These are phyloP conservation scores for Globisporangium emineosum DNA, from an alignment of 352 stramenopile genomes.

Conservation along the genomic window DNA sequence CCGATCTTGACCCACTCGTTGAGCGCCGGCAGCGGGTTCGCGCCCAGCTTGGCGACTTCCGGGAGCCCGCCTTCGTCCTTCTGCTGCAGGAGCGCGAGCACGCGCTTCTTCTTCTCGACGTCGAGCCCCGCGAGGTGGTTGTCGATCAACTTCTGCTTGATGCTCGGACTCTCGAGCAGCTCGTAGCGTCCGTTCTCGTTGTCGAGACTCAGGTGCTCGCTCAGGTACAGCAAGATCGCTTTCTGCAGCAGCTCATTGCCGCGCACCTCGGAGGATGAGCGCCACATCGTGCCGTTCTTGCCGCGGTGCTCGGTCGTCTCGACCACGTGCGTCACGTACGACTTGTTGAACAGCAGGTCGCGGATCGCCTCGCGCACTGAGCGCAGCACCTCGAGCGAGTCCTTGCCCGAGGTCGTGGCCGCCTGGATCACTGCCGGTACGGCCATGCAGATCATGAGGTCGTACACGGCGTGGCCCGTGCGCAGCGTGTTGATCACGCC, in stretches of 20 bases:
- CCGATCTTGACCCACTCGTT: constrained; percentile 27
- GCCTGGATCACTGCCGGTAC: constrained; percentile 52
- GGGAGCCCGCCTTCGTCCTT: neutral
- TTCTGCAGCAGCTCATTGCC: constrained; percentile 55
- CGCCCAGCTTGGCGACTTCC: constrained; percentile 8
- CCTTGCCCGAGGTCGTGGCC: constrained; percentile 21
- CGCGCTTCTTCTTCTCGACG: constrained; percentile 9
- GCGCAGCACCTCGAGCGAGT: constrained; percentile 13
- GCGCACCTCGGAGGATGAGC: constrained; percentile 23
- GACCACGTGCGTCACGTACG: constrained; percentile 30
- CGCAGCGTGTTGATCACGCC: constrained; percentile 53
- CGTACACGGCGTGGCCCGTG: constrained; percentile 45
- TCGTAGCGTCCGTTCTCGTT: constrained; percentile 43
- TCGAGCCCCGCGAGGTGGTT: constrained; percentile 6
- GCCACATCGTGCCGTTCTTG: constrained; percentile 17
- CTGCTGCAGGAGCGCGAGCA: constrained; percentile 4
- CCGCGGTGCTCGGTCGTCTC: constrained; percentile 41
- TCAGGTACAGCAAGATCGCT: constrained; percentile 45
- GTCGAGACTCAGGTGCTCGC: constrained; percentile 36
- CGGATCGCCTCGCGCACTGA: constrained; percentile 8
- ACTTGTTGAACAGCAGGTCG: constrained; percentile 25
- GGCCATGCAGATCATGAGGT: constrained; percentile 56
- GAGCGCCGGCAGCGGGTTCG: constrained; percentile 20
- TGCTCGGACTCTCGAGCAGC: constrained; percentile 35
- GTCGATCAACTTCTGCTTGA: constrained; percentile 18